phyloP scores from a whole-genome alignment of 2,329 filamentous ascomycete species.

The Trichoderma pleuroti region DNA sequence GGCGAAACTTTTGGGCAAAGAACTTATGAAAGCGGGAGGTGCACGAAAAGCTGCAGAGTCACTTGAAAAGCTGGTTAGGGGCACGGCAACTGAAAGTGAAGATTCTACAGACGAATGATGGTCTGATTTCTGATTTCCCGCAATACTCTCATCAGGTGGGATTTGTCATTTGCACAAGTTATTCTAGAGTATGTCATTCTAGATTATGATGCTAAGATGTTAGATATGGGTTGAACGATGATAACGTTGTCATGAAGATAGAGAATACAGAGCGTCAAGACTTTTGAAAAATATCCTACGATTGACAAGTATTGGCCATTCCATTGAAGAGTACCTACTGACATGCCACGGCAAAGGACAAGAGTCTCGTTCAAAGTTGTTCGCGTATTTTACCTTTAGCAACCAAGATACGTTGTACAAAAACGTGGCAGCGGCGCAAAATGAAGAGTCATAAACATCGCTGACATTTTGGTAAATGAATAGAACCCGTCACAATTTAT shows the following conservation, averaged over 20 bases:
- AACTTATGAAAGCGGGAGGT: constrained; percentile 30
- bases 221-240: background rate
- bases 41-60: constrained; percentile 27
- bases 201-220: background rate
- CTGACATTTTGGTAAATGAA: background rate
- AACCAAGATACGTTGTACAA: background rate
- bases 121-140: background rate
- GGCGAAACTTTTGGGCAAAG: constrained; percentile 26
- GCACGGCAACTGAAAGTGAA: background rate
- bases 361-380: background rate
- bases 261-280: background rate
- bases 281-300: background rate
- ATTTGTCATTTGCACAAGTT: background rate
- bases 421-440: background rate
- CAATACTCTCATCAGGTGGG: background rate
- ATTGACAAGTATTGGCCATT: background rate
- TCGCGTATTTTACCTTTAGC: background rate
- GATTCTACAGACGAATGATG: background rate
- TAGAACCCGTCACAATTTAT: background rate
- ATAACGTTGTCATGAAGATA: background rate
- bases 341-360: background rate
- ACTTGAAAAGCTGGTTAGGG: constrained; percentile 28
- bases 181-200: background rate
- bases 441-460: background rate
- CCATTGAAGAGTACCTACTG: background rate